Base-by-base conservation (phyloP, 1,284 basidiomycete species). In the Rhodotorula sp. region DNA sequence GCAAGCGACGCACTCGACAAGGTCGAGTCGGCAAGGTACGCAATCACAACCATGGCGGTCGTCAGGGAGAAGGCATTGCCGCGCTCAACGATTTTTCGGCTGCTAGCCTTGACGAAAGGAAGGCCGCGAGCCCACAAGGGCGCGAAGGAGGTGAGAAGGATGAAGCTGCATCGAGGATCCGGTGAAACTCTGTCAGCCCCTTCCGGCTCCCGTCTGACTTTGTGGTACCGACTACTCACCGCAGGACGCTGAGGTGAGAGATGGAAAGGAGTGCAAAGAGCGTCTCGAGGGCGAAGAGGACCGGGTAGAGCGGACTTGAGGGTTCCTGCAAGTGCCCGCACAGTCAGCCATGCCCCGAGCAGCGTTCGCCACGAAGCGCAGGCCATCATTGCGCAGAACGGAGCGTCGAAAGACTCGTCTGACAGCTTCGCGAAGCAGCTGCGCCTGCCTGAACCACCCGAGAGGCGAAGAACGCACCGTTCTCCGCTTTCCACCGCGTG, bases 51-150 rank as follows among this genome's bases (percentile, higher is more conserved):
- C 55, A 76, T 70, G 4, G 65, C 73, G 21, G 68, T 44, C n/a
- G 77, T 74, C 57, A 77, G 70, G 50, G 76, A 71, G n/a, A 76
- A 68, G 9, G 77, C 70, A 50, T 76, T 74, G 52, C 57, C 67
- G 44, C 67, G 68, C 7, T 73, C 74, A 46, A 66, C 61, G 3
- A 70, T 70, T 54, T 66, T 72, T 4, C 70, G 69, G n/a, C 70
- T 68, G 48, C 66, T 65, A 1, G 66, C 48, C 9, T 58, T 66
- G 56, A 71, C 25, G 27, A 74, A 66, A 0, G 75, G 75, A 7
- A 71, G 42, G 3, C 73, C 75, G 12, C 75, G 73, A 23, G 71
- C 54, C 75, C 75, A 77, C 0, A 77, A 44, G 7, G 73, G 48
- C 0, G 66, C 61, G 34, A 74, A 75, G 16, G 75, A 66, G 16